Evolutionary conservation across 1,139 yeast genomes (phyloP), one percentile per base, ranked within the genome.

Genomic region (Casaregolazyma suthepensis): DNA sequence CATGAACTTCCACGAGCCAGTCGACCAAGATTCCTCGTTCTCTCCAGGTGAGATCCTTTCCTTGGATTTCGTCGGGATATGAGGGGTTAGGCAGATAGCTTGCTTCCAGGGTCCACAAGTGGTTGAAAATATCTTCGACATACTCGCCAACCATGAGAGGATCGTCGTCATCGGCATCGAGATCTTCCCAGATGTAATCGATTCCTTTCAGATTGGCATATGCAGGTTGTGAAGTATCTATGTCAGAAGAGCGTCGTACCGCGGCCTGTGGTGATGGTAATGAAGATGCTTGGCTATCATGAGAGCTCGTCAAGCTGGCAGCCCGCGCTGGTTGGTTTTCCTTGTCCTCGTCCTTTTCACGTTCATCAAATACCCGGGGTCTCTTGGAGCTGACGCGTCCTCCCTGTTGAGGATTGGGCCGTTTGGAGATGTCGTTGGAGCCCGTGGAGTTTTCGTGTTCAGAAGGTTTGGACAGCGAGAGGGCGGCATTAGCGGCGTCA

Each of bases 81-180:
- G 82, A 79, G 10, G 90, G 77, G 63, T 84, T 84, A 19, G 97
- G 96, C 68, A 90, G 75, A 59, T 93, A 88, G 64, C 80, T 77
- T 47, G 76, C 71, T 71, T 93, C 97, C 56, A 86, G 75, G 65
- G 79, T 84, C 68, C 85, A 83, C 61, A 91, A 74, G 68, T 87
- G 89, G 45, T 80, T 84, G 70, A 89, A 91, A 56, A 93, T 91
- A 57, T 89, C 97, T 61, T 76, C 80, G 54, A 88, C 96, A 67
- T 90, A 93, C 73, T 93, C 99, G 62, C 91, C 83, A 31, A 88
- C 97, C 97, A 91, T 90, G 60, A 87, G 76, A 10, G 98, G 98
- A 70, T 93, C 99, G 63, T 87, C 91, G 68, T 93, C 99, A 63
- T 88, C 96, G 51, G 86, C 91, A 67, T 91, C 97, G 56, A 91